Conservation (phyloP, 1,284 basidiomycete species). For the Papiliotrema laurentii region DNA sequence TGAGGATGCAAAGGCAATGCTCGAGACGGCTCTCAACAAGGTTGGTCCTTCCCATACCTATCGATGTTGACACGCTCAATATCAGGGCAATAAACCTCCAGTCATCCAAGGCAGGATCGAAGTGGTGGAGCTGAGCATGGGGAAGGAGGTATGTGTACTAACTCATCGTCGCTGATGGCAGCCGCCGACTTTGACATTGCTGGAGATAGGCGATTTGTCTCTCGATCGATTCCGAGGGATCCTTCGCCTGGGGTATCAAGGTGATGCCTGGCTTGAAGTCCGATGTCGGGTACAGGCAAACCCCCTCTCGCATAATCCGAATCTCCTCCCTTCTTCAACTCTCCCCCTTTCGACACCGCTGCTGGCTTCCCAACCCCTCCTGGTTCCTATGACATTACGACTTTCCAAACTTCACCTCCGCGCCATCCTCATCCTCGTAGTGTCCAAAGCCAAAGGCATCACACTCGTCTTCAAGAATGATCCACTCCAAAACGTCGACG, state of each 20-base stretch:
- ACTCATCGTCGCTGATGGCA: conserved; percentile 33
- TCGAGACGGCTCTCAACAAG: conserved; percentile 93
- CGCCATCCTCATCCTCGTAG: conserved; percentile 95
- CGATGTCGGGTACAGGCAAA: conserved; percentile 85
- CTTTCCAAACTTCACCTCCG: conserved; percentile 88
- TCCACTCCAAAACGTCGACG: conserved; percentile 94
- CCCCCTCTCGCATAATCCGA: conserved; percentile 62
- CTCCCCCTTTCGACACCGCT: conserved; percentile 70
- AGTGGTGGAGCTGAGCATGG: conserved; percentile 97
- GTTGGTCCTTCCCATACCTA: conserved; percentile 12
- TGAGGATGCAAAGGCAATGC: conserved; percentile 86
- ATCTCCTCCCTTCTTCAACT: conserved; percentile 73
- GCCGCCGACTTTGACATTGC: conserved; percentile 95
- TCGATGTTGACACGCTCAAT: not conserved
- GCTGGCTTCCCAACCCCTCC: conserved; percentile 84
- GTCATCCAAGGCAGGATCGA: conserved; percentile 97
- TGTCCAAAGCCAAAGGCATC: conserved; percentile 95
- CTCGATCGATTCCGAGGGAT: conserved; percentile 95
- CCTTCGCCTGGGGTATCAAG: conserved; percentile 89
- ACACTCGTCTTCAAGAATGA: conserved; percentile 99
- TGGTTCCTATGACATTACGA: conserved; percentile 97
- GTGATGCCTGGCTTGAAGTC: conserved; percentile 92
- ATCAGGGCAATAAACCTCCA: conserved; percentile 81
- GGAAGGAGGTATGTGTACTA: conserved; percentile 70
- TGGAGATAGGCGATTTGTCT: conserved; percentile 96